Evolutionary conservation across 2,329 filamentous ascomycete species (phyloP).

Genomic region (Penicillium hesseltinei): DNA sequence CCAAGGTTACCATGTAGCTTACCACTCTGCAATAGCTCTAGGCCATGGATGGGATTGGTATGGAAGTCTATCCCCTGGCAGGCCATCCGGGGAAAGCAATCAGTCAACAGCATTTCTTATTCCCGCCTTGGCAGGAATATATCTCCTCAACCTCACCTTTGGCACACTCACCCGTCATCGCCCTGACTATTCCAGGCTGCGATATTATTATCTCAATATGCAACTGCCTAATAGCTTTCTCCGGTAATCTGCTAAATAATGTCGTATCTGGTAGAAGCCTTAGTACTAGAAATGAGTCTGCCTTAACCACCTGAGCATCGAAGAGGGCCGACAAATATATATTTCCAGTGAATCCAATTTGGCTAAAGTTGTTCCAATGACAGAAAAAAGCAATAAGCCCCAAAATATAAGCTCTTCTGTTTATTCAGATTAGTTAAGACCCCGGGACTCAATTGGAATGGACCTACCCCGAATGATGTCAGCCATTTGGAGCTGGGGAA

Average conservation of each 20-base stretch:
- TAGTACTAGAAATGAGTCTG: neutral
- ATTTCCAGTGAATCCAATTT: neutral
- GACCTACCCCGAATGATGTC: neutral
- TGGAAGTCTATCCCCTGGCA: no score
- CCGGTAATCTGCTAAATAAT: no score
- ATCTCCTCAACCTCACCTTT: neutral
- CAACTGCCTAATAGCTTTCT: neutral
- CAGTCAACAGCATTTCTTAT: conserved; percentile 2
- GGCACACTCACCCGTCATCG: neutral
- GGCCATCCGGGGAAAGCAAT: neutral
- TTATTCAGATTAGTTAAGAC: neutral
- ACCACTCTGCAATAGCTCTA: neutral
- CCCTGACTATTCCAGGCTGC: conserved; percentile 1
- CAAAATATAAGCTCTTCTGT: neutral
- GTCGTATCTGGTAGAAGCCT: neutral
- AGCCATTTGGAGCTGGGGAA: neutral
- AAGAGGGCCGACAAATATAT: neutral
- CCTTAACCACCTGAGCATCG: neutral
- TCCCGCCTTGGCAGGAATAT: neutral
- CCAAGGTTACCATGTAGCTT: no score
- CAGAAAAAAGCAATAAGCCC: neutral
- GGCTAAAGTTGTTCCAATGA: neutral
- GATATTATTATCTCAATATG: neutral
- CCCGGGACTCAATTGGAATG: neutral
- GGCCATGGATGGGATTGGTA: neutral